These are phyloP conservation scores for Herpetospermum pedunculosum DNA, from an alignment of 306 rosid genomes.

Conservation along the genomic window DNA sequence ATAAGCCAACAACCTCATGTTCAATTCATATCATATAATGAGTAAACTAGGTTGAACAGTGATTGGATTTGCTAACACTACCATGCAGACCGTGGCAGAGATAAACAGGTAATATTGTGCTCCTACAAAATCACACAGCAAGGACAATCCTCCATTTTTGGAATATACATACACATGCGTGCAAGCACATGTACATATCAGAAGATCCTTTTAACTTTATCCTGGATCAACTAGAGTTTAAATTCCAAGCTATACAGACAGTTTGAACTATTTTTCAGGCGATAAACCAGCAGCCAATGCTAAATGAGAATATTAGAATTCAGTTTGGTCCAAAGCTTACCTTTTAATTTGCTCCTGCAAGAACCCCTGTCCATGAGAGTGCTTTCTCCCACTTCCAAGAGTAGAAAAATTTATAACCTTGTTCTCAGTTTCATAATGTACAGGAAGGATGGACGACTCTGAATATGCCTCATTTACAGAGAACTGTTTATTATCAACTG, in stretches of 20 bases:
- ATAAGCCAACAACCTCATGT: background rate
- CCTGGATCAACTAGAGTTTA: background rate
- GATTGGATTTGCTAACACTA: background rate
- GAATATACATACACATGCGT: background rate
- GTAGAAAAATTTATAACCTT: constrained; percentile 24
- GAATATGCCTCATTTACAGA: constrained; percentile 57
- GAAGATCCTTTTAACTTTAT: background rate
- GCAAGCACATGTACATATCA: background rate
- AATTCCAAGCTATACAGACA: background rate
- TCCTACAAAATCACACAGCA: background rate
- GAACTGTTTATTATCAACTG: constrained; percentile 63
- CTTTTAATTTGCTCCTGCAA: constrained; percentile 51
- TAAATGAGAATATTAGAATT: background rate
- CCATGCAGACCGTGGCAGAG: background rate
- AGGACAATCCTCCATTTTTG: background rate
- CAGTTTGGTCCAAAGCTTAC: constrained; percentile 24
- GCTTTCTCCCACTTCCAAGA: constrained; percentile 37
- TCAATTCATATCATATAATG: background rate
- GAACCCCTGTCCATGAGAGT: constrained; percentile 32
- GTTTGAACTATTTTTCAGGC: background rate
- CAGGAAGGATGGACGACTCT: constrained; percentile 25
- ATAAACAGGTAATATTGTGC: background rate
- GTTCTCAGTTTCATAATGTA: constrained; percentile 20
- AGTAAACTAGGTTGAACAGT: background rate
- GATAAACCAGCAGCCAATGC: background rate